Evolutionary conservation across 106 monocot genomes (phyloP), one percentile per base, ranked within the genome.

Genomic region (Dendrobium nobile): DNA sequence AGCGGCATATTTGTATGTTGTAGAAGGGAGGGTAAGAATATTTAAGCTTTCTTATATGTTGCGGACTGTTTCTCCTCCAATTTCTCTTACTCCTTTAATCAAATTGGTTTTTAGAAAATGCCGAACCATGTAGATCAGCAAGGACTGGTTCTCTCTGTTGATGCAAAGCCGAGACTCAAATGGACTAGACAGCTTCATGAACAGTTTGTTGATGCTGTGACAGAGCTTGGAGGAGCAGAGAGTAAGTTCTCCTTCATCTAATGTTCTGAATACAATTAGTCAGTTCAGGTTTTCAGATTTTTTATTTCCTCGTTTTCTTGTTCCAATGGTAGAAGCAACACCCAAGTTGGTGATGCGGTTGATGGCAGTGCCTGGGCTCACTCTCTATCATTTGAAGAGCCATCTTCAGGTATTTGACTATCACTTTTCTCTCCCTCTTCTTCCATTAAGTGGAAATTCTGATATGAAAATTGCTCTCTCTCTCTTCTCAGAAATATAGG

Each of bases 351-450:
- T 95, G 59, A 82, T 92, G 92, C 78, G 74, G 31, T 33, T 81
- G 24, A 95, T 95, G 95, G 90, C 86, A 65, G 80, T 95, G 26
- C 90, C 90, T 26, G 95, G 95, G 2, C 87, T 95, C 51, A 90
- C 95, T 54, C 86, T 95, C 4, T 90, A 90, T 81, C 95, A 95
- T 85, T 79, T 95, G 41, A 95, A 95, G 84, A 95, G 95, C 59
- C 95, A 95, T 82, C 82, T 95, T 73, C 95, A 92, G 92, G 95
- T 79, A 86, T 64, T 19, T 20, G 28, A 16, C 9, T 41, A 3
- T 28, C 33, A 41, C 22, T 45, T 43, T 44, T 43, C 43, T 1
- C 42, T 74, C 31, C 33, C 31, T 70, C 28, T 61, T 37, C 70
- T 37, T 37, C 37, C 20, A 18, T n/a, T 20, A 74, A 74, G 10